Percentiles rank a stretch among this genome's conserved stretches.
Evolutionary conservation across 148 eudicot genomes (phyloP).

Genomic region (Silene uniflora): DNA sequence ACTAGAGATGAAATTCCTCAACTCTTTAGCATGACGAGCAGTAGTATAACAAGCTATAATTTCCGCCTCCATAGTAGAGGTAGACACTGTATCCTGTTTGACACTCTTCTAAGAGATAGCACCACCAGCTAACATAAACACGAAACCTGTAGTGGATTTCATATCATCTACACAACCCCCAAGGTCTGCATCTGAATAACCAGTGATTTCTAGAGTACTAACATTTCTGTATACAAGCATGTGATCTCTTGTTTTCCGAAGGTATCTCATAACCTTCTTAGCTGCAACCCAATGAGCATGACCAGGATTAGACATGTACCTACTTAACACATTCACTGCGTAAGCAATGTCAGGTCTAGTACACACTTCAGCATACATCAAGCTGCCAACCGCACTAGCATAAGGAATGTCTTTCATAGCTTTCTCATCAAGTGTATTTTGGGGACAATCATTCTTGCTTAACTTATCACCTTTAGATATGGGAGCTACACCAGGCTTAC

Average conservation of each 20-base stretch:
- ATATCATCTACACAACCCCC: neutral
- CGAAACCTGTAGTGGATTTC: slow-evolving; percentile 4
- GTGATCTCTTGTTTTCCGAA: neutral
- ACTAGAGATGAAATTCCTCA: neutral
- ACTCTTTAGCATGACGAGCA: neutral
- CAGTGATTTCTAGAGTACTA: neutral
- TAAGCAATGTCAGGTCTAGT: too few relatives aligned
- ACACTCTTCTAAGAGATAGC: neutral
- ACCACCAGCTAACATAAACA: neutral
- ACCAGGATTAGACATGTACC: neutral
- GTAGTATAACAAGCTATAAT: neutral
- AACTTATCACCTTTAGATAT: too few relatives aligned
- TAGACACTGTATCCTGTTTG: neutral
- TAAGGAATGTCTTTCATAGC: too few relatives aligned
- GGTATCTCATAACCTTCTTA: neutral
- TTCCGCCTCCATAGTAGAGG: neutral
- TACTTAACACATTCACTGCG: neutral
- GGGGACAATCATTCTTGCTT: too few relatives aligned
- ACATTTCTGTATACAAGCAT: neutral
- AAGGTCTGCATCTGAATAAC: neutral
- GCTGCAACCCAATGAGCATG: neutral
- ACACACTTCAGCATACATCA: too few relatives aligned
- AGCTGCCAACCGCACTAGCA: too few relatives aligned
- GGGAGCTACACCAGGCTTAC: too few relatives aligned
- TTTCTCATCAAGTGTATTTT: too few relatives aligned